Conservation (phyloP, 352 stramenopile genomes). For the Elongisporangium anandrum region DNA sequence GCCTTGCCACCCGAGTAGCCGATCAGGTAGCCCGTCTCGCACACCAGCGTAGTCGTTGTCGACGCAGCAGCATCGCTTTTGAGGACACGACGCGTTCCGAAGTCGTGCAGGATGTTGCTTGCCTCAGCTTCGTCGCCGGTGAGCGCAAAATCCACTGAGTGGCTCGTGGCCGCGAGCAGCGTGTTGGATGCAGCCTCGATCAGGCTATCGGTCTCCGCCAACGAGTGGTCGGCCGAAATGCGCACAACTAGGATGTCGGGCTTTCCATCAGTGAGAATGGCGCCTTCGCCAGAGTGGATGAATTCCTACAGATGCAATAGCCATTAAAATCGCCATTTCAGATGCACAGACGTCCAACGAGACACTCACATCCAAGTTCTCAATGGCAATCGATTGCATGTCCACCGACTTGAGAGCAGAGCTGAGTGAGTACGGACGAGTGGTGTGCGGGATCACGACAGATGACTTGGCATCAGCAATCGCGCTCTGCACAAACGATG, state of each 20-base stretch:
- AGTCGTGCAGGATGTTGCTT: slow-evolving; percentile 17
- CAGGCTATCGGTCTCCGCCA: slow-evolving; percentile 32
- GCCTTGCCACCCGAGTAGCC: slow-evolving; percentile 49
- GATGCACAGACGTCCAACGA: not conserved
- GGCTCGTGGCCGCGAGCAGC: slow-evolving; percentile 27
- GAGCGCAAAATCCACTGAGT: slow-evolving; percentile 55
- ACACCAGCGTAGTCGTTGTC: slow-evolving; percentile 30
- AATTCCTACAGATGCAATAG: slow-evolving; percentile 16
- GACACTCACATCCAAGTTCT: slow-evolving; percentile 14
- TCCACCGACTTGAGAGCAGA: slow-evolving; percentile 8
- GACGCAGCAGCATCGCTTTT: slow-evolving; percentile 18
- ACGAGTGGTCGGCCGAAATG: slow-evolving; percentile 23
- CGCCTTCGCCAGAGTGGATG: slow-evolving; percentile 19
- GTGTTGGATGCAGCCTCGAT: slow-evolving; percentile 34
- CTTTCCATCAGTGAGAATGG: slow-evolving; percentile 44
- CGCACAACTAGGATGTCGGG: slow-evolving; percentile 65
- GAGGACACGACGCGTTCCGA: slow-evolving; percentile 26
- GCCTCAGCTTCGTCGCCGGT: slow-evolving; percentile 42
- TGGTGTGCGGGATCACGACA: slow-evolving; percentile 73
- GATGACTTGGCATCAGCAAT: slow-evolving; percentile 47
- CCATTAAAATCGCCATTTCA: not conserved
- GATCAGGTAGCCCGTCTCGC: slow-evolving; percentile 57
- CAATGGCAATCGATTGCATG: slow-evolving; percentile 13
- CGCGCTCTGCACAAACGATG: slow-evolving; percentile 44
- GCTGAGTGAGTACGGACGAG: slow-evolving; percentile 33